phyloP scores from a whole-genome alignment of 495 filamentous ascomycete genomes.

The Podospora appendiculata region DNA sequence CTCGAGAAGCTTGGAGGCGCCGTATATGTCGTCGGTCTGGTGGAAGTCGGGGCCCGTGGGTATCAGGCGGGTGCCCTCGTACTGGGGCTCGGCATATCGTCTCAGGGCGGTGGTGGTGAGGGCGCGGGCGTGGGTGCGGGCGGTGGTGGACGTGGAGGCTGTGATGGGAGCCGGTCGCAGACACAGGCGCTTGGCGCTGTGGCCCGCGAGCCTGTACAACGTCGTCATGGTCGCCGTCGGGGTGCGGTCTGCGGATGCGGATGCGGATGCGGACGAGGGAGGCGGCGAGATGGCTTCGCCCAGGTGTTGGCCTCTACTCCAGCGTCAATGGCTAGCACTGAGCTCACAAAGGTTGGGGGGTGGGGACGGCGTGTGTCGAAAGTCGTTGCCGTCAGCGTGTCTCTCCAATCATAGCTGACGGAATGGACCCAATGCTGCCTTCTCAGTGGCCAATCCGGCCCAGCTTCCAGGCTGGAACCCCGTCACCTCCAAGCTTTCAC shows the following conservation, averaged over 20 bases:
- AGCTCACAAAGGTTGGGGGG: conserved; percentile 7
- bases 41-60: conserved; percentile 60
- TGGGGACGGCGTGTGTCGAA: conserved; percentile 4
- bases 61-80: conserved; percentile 58
- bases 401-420: neutral
- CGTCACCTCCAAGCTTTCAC: neutral
- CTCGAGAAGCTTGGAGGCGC: conserved; percentile 12
- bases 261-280: no score
- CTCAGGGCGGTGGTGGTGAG: conserved; percentile 63
- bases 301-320: neutral
- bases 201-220: conserved; percentile 47
- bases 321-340: conserved; percentile 13
- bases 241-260: no score
- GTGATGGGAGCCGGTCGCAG: conserved; percentile 21
- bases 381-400: conserved; percentile 11
- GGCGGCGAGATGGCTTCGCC: neutral
- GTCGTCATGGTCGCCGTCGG: conserved; percentile 30
- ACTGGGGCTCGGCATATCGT: conserved; percentile 49
- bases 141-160: conserved; percentile 3
- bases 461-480: neutral
- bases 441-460: conserved; percentile 16
- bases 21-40: conserved; percentile 34
- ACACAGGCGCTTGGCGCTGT: conserved; percentile 47
- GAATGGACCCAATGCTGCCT: conserved; percentile 9
- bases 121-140: conserved; percentile 22